Base-by-base conservation (phyloP, 768 basidiomycete species). In the Tulasnella sp. region DNA sequence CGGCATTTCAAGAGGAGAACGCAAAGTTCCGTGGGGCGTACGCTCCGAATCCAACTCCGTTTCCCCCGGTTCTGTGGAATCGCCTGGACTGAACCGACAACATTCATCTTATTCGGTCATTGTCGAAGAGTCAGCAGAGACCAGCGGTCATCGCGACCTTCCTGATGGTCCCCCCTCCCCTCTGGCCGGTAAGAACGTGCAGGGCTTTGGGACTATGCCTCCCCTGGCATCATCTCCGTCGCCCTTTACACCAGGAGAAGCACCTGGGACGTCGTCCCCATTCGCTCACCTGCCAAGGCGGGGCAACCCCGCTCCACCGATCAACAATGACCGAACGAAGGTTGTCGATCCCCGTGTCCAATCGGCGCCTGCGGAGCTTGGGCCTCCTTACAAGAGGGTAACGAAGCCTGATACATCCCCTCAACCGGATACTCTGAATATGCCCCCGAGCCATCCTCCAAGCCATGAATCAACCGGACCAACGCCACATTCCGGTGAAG, bases 1-100 rank as follows among this genome's bases (percentile, higher is more conserved):
- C 7, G 87, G 89, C 11, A 86, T 94, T 42, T 83, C 85, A 2
- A 78, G 76, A 42, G 77, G 45, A 3, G 78, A 75, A 52, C 77
- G 70, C 2, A 64, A 67, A 22, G 31, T 76, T 9, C 40, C 37
- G 29, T 78, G 45, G 64, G 34, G 36, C 15, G 45, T 22, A 0
- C 78, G 77, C 14, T 29, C 17, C 14, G 74, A 74, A 7, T 64
- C 40, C 34, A 74, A 52, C 45, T 77, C 75, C 15, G 71, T 36
- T 25, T 76, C 69, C 22, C 38, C 68, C 42, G 37, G 39, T 14
- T 42, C 42, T 15, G 45, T 4, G 37, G 70, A 45, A 49, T 64
- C 76, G 7, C 45, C 45, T 1, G 54, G 38, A 11, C n/a, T 54
- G 37, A 25, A 38, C 25, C 71, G 76, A 3, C 31, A 72, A 36